A percentile compares a stretch with the other conserved stretches of the same genome.
Evolutionary conservation across 2,329 filamentous ascomycete species (phyloP).

Genomic region (Juglanconis sp.): DNA sequence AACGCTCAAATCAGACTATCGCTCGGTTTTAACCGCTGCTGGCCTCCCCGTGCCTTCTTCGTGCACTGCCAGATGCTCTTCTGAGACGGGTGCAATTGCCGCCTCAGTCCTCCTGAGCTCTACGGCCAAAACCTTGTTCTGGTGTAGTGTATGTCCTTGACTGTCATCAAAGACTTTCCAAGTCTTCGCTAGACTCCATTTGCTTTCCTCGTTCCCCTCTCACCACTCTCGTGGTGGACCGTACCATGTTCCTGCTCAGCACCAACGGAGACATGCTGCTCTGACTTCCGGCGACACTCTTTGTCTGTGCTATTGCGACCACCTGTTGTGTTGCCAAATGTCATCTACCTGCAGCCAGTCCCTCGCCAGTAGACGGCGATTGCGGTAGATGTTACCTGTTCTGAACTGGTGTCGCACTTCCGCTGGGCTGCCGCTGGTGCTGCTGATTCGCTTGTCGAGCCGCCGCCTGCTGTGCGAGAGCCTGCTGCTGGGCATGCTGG

Average conservation of each 20-base stretch:
- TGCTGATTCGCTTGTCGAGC: conserved; percentile 25
- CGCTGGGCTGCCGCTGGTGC: conserved; percentile 18
- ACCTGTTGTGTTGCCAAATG: too few species aligned
- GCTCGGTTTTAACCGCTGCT: too few species aligned
- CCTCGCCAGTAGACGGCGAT: too few species aligned
- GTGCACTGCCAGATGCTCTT: neutral
- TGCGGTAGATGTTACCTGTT: neutral
- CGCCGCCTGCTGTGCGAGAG: conserved; percentile 27
- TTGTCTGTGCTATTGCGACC: too few species aligned
- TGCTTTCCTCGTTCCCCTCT: neutral
- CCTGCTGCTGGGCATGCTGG: conserved; percentile 4
- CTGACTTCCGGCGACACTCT: too few species aligned
- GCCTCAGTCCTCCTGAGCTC: neutral
- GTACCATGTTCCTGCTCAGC: neutral
- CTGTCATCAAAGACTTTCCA: neutral
- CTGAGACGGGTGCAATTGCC: neutral
- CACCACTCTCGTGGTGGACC: neutral
- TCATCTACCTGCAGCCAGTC: too few species aligned
- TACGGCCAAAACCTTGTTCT: neutral
- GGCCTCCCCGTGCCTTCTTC: neutral
- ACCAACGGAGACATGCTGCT: neutral
- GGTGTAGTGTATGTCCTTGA: neutral
- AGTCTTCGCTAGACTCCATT: neutral
- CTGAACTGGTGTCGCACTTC: conserved; percentile 15
- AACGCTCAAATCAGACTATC: neutral